These are phyloP conservation scores for Apodospora peruviana DNA, from an alignment of 495 filamentous ascomycete species.

Conservation along the genomic window DNA sequence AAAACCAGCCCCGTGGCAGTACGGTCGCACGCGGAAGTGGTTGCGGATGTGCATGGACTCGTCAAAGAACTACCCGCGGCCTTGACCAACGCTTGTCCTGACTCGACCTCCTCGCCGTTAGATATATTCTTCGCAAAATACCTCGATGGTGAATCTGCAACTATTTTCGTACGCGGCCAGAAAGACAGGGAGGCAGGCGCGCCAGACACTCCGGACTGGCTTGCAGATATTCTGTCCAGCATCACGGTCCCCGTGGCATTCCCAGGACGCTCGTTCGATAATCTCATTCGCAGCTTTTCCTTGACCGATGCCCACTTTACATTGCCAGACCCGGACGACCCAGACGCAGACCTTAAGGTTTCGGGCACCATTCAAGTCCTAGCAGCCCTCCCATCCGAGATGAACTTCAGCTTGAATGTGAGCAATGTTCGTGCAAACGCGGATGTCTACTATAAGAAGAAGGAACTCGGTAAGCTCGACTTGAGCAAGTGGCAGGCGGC, in stretches of 20 bases:
- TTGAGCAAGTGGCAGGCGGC: conserved; percentile 78
- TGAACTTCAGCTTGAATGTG: conserved; percentile 78
- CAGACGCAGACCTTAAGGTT: conserved; percentile 66
- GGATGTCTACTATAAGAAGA: conserved; percentile 68
- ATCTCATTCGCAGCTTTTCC: conserved; percentile 79
- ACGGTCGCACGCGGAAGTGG: conserved; percentile 55
- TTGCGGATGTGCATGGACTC: conserved; percentile 62
- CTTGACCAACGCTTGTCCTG: conserved; percentile 66
- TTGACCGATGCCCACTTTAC: conserved; percentile 77
- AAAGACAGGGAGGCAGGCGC: conserved; percentile 34
- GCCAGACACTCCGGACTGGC: conserved; percentile 67
- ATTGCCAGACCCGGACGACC: conserved; percentile 72
- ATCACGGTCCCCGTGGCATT: conserved; percentile 82
- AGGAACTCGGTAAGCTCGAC: conserved; percentile 72
- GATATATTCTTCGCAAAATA: conserved; percentile 79
- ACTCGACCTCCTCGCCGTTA: conserved; percentile 70
- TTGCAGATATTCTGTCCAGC: conserved; percentile 70
- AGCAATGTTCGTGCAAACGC: conserved; percentile 66
- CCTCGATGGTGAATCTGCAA: conserved; percentile 69
- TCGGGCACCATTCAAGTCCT: conserved; percentile 76
- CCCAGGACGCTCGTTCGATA: conserved; percentile 71
- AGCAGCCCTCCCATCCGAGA: conserved; percentile 70
- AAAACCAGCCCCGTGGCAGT: conserved; percentile 60
- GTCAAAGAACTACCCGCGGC: conserved; percentile 64
- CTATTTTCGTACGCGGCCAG: conserved; percentile 74